These are phyloP conservation scores for Coemansia sp. DNA, from an alignment of 192 early-diverging fungal genomes.

Conservation along the genomic window DNA sequence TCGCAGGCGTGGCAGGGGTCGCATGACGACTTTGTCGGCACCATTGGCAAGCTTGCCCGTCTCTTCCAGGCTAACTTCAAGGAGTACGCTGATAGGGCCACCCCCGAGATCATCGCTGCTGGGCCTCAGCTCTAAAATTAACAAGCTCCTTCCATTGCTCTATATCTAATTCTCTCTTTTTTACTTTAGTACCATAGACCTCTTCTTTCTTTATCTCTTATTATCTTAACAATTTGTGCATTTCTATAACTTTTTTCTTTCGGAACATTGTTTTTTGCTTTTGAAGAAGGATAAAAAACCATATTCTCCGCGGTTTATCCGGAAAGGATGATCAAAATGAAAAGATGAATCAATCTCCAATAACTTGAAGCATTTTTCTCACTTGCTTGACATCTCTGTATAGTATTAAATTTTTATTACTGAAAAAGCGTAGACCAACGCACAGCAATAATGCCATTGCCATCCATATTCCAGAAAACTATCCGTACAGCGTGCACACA, in stretches of 20 bases:
- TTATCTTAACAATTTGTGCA: conserved; percentile 1
- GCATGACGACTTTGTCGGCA: conserved; percentile 61
- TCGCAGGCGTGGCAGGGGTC: conserved; percentile 83
- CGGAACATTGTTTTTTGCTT: no score
- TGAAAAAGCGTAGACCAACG: no score
- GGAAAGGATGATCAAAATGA: no score
- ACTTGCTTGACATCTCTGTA: background rate
- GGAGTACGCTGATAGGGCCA: conserved; percentile 76
- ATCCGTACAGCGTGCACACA: no score
- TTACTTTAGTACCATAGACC: conserved; percentile 16
- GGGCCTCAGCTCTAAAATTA: conserved; percentile 60
- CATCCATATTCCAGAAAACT: no score
- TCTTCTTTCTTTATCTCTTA: conserved; percentile 8
- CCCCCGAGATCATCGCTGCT: conserved; percentile 71
- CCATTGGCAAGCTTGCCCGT: conserved; percentile 73
- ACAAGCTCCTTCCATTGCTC: background rate
- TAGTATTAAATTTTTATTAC: background rate
- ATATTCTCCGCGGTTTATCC: no score
- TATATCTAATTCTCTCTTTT: conserved; percentile 9
- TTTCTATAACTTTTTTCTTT: background rate
- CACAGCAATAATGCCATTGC: no score
- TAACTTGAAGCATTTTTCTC: background rate
- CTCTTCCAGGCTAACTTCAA: conserved; percentile 93
- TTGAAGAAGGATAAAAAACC: no score
- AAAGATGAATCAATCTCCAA: background rate